Percentiles rank a stretch among this genome's conserved stretches.
phyloP scores from a whole-genome alignment of 805 yeast species.

The Sugiyamaella qingdaonensis region DNA sequence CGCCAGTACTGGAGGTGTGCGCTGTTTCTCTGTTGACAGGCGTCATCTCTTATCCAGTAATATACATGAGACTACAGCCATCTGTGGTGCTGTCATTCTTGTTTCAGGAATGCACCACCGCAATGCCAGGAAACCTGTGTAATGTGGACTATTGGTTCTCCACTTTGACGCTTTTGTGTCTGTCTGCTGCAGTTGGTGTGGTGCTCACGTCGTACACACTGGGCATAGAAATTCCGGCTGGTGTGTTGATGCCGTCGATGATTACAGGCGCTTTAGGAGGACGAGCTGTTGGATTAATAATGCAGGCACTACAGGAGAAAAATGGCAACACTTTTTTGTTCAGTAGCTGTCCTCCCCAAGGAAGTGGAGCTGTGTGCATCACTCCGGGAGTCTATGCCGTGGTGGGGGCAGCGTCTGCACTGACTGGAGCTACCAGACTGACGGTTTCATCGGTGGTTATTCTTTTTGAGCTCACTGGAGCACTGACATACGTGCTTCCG shows the following conservation, averaged over 20 bases:
- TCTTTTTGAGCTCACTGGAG: conserved; percentile 81
- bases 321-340: conserved; percentile 29
- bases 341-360: conserved; percentile 36
- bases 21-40: conserved; percentile 49
- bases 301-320: conserved; percentile 46
- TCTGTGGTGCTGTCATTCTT: conserved; percentile 54
- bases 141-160: conserved; percentile 20
- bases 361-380: conserved; percentile 47
- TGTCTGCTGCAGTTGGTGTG: conserved; percentile 48
- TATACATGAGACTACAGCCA: conserved; percentile 51
- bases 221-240: conserved; percentile 83
- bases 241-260: conserved; percentile 95
- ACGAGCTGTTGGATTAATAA: conserved; percentile 72
- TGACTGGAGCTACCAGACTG: conserved; percentile 76
- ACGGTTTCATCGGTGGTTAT: conserved; percentile 78
- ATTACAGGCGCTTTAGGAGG: conserved; percentile 96
- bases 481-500: conserved; percentile 76
- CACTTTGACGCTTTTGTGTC: conserved; percentile 30
- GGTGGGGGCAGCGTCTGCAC: conserved; percentile 80
- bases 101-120: conserved; percentile 60
- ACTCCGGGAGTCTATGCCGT: conserved; percentile 87
- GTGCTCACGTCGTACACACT: conserved; percentile 63
- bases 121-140: conserved; percentile 29
- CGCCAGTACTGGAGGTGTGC: conserved; percentile 44
- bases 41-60: conserved; percentile 50